A percentile compares a stretch with the other conserved stretches of the same genome.
Conservation (phyloP, 2,329 filamentous ascomycete genomes). For the Pyrenophora graminea region DNA sequence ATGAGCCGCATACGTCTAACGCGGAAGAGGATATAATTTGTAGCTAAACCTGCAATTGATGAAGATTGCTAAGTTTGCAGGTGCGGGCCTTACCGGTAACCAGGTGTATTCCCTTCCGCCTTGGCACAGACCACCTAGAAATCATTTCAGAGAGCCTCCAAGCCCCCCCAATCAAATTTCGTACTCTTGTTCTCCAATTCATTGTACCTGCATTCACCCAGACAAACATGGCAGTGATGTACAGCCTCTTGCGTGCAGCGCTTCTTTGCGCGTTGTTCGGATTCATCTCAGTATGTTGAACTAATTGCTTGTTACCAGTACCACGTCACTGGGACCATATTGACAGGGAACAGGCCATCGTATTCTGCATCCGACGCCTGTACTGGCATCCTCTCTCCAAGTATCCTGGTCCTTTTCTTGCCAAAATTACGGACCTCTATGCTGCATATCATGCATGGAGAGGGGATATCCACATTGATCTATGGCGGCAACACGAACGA, state of each 20-base stretch:
- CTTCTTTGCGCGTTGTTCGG: not conserved
- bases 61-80: not conserved
- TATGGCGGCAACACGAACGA: conserved; percentile 12
- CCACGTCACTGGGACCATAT: not conserved
- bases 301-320: not conserved
- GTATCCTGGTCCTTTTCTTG: conserved; percentile 21
- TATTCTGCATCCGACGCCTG: conserved; percentile 2
- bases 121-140: not conserved
- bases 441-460: conserved; percentile 15
- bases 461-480: conserved; percentile 16
- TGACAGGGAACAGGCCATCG: not conserved
- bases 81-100: not conserved
- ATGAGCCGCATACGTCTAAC: not conserved
- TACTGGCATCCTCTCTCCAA: conserved; percentile 14
- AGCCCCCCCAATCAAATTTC: not conserved
- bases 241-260: not conserved
- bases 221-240: not conserved
- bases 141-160: not conserved
- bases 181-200: not conserved
- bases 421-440: conserved; percentile 13
- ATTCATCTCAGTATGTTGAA: not conserved
- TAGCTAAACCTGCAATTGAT: too few species aligned
- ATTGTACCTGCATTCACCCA: not conserved
- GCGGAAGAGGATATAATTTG: not conserved
- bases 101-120: not conserved